A percentile compares a stretch with the other conserved stretches of the same genome.
These are phyloP conservation scores for Tylopilus sp. DNA, from an alignment of 768 basidiomycete genomes.

Conservation along the genomic window DNA sequence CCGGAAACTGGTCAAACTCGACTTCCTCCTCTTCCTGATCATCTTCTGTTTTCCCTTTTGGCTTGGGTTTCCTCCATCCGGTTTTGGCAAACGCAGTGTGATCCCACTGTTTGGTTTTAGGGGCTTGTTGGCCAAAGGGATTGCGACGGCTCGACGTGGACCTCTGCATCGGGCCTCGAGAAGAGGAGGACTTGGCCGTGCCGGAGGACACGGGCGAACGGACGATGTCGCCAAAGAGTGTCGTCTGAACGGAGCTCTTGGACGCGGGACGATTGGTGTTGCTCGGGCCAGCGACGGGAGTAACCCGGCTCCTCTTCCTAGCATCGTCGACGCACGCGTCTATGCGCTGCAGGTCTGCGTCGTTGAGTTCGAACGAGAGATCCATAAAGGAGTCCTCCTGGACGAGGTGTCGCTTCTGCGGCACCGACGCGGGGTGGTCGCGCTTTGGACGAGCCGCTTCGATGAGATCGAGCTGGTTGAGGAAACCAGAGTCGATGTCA, in stretches of 20 bases:
- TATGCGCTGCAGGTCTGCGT: conserved; percentile 48
- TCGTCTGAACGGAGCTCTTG: conserved; percentile 54
- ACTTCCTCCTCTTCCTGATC: conserved; percentile 57
- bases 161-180: conserved; percentile 37
- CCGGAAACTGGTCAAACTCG: conserved; percentile 83
- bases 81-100: conserved; percentile 83
- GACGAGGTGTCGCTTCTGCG: conserved; percentile 13
- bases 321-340: conserved; percentile 49
- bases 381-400: conserved; percentile 50
- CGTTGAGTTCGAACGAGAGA: conserved; percentile 54
- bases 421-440: background rate
- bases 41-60: conserved; percentile 54
- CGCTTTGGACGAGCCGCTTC: conserved; percentile 48
- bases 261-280: conserved; percentile 25
- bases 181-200: conserved; percentile 18
- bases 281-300: conserved; percentile 40
- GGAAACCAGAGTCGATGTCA: conserved; percentile 56
- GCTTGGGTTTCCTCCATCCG: conserved; percentile 55
- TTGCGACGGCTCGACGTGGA: conserved; percentile 40
- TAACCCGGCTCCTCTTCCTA: conserved; percentile 39
- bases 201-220: conserved; percentile 32
- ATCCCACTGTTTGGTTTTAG: conserved; percentile 86
- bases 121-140: conserved; percentile 52
- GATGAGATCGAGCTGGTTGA: conserved; percentile 65
- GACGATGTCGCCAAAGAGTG: conserved; percentile 60